These are phyloP conservation scores for Coemansia sp. DNA, from an alignment of 192 early-diverging fungal species.

Conservation along the genomic window DNA sequence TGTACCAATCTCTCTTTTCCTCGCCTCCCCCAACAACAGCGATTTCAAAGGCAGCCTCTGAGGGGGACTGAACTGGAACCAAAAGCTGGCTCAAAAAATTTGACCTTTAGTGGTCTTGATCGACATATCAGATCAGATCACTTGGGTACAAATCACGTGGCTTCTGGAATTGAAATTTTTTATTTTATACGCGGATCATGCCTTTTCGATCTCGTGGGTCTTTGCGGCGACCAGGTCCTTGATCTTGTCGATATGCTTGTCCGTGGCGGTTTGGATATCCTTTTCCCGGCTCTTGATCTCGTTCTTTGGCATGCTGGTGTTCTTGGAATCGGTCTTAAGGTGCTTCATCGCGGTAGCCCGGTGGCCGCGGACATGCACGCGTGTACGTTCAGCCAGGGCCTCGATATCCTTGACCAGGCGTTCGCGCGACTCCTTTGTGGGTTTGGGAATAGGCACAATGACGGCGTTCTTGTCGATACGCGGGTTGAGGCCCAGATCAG, in stretches of 20 bases:
- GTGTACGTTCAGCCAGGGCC: slow-evolving; percentile 66
- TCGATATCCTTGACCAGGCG: slow-evolving; percentile 64
- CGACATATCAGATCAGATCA: not conserved
- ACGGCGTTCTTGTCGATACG: slow-evolving; percentile 65
- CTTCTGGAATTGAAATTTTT: not conserved
- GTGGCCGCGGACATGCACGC: slow-evolving; percentile 63
- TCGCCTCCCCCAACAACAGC: too few species aligned
- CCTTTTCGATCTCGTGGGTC: slow-evolving; percentile 63
- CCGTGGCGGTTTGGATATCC: slow-evolving; percentile 63
- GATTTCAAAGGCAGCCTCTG: too few species aligned
- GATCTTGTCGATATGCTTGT: slow-evolving; percentile 63
- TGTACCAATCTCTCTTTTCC: too few species aligned
- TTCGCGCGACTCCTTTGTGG: slow-evolving; percentile 75
- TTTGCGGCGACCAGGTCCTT: slow-evolving; percentile 69
- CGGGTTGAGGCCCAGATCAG: slow-evolving; percentile 80
- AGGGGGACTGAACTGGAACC: too few species aligned
- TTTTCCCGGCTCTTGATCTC: slow-evolving; percentile 60
- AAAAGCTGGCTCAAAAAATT: not conserved
- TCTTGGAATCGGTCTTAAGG: slow-evolving; percentile 64
- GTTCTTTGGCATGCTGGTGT: slow-evolving; percentile 56
- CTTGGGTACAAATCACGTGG: not conserved
- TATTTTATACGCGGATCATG: not conserved
- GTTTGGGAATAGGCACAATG: slow-evolving; percentile 81
- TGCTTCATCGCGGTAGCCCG: slow-evolving; percentile 75
- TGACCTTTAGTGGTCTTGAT: not conserved